These are phyloP conservation scores for Coccomyxa subellipsoidea DNA, from an alignment of 163 green algal species.

Conservation along the genomic window DNA sequence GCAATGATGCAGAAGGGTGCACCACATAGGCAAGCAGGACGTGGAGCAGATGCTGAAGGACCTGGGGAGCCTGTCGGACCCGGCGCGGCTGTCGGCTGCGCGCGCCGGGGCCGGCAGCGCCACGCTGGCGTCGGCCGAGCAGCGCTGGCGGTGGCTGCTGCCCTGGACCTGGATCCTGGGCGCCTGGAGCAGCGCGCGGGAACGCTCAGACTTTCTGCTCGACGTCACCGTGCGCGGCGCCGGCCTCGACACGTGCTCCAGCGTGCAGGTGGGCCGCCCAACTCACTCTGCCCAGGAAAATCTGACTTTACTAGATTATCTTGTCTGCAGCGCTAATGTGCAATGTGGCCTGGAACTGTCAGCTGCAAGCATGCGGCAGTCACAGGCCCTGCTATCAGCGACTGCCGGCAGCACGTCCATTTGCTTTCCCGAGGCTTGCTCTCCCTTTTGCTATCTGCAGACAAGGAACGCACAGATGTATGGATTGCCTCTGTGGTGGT, in stretches of 20 bases:
- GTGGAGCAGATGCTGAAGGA: slow-evolving; percentile 17
- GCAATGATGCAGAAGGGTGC: not conserved
- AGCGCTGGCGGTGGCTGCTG: slow-evolving; percentile 16
- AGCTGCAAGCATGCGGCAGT: no score
- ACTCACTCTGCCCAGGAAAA: no score
- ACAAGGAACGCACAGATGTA: no score
- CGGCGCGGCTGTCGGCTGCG: not conserved
- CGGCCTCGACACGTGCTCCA: slow-evolving; percentile 14
- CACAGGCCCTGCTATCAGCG: no score
- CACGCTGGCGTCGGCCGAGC: not conserved
- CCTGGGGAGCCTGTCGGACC: slow-evolving; percentile 20
- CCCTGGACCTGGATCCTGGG: slow-evolving; percentile 16
- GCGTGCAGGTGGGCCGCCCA: not conserved
- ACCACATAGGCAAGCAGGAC: not conserved
- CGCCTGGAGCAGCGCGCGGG: not conserved
- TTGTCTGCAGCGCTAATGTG: no score
- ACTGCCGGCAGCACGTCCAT: no score
- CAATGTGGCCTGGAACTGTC: no score
- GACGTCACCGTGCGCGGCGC: not conserved
- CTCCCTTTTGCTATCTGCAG: no score
- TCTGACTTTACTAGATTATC: no score
- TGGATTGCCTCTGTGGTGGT: no score
- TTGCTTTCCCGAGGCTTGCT: no score
- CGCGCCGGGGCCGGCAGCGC: not conserved
- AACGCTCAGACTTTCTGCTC: not conserved